Base-by-base conservation (phyloP, 2,329 filamentous ascomycete species). In the Trichophaea hybrida region DNA sequence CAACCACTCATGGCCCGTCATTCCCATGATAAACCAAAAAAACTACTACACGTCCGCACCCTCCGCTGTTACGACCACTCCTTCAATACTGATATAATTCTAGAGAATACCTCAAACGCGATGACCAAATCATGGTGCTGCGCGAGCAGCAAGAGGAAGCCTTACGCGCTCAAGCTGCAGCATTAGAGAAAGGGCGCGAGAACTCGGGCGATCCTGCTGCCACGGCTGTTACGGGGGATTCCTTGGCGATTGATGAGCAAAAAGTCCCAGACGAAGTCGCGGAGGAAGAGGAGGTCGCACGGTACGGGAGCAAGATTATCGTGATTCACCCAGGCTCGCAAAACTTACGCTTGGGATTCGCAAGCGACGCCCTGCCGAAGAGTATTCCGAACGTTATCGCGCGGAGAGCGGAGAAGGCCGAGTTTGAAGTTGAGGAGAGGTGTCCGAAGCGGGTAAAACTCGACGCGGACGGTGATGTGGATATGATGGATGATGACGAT, bases 1-100 rank as follows among this genome's bases (percentile, higher is more conserved):
- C 71, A 81, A 93, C 70, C 87, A 89, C 52, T 94, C 80, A 72
- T 98, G 93, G 91, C 91, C 93, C 7, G 85, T 93, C 70, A 83
- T 95, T 60, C 79, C 81, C 48, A 88, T 93, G 69, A 98, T 98
- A 74, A 98, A 98, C 72, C 93, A 98, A 73, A 98, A 98, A 76
- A 98, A 98, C 73, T 98, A 98, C 74, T 96, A 96, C 73, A 95
- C 90, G 24, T 24, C 24, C 24, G 24, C 24, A 2, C 24, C 24
- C 24, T 24, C 3, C 24, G 88, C 57, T 59, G 53, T 24, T 48
- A 32, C 46, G 15, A 34, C 10, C 48, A 2, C 52, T 2, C 46
- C 17, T 13, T 34, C 46, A 8, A 56, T 12, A 35, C 37, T 38
- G 32, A 51, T 58, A 67, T 95, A 89, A 24, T 24, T 24, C 24